These are phyloP conservation scores for Gnomoniopsis sp. DNA, from an alignment of 2,329 filamentous ascomycete species.

Conservation along the genomic window DNA sequence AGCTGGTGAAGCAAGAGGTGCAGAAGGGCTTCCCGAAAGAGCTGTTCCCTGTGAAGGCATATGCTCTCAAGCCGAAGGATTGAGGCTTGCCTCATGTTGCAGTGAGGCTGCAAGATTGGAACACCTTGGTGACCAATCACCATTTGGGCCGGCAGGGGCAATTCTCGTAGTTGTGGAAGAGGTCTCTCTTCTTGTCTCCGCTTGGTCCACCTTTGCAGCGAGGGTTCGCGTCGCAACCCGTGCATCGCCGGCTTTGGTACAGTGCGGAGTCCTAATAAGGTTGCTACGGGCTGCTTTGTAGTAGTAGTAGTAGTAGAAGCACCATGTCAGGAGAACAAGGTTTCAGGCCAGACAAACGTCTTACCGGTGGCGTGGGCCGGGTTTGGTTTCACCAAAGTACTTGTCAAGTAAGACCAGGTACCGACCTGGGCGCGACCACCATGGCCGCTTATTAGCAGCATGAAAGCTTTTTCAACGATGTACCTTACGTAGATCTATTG, in stretches of 20 bases:
- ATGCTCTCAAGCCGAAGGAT: conserved; percentile 61
- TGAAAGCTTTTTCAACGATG: too few relatives aligned
- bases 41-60: conserved; percentile 73
- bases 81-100: neutral
- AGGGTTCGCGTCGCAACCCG: neutral
- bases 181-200: neutral
- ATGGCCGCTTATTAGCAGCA: too few relatives aligned
- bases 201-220: neutral
- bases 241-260: neutral
- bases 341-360: neutral
- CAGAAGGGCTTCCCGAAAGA: conserved; percentile 69
- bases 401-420: neutral
- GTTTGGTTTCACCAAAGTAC: neutral
- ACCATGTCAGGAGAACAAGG: neutral
- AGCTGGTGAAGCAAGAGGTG: conserved; percentile 65
- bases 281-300: too few relatives aligned
- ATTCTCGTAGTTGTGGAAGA: too few relatives aligned
- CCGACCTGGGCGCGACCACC: neutral
- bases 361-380: neutral
- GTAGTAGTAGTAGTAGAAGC: neutral
- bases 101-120: neutral
- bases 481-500: too few relatives aligned
- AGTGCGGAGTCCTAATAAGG: neutral
- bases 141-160: too few relatives aligned
- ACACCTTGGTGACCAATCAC: neutral